Conservation (phyloP, 495 filamentous ascomycete genomes). For the Penicillium bialowiezense region DNA sequence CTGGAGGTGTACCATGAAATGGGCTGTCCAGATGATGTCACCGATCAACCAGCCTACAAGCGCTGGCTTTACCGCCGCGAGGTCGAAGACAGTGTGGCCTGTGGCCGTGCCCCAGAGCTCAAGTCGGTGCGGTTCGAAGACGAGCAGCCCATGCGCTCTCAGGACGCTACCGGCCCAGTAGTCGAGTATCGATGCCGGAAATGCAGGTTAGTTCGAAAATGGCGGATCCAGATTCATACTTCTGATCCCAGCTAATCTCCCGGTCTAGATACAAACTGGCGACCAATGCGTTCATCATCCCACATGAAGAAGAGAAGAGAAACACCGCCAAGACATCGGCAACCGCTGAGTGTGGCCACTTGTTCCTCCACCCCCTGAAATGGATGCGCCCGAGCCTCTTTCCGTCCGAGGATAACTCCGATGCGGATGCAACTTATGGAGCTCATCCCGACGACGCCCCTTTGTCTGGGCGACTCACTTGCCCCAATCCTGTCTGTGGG, state of each 20-base stretch:
- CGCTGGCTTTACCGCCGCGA: slow-evolving; percentile 83
- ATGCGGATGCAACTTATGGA: slow-evolving; percentile 14
- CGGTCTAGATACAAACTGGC: slow-evolving; percentile 56
- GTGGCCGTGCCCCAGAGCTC: slow-evolving; percentile 68
- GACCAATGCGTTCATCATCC: slow-evolving; percentile 58
- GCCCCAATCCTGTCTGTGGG: slow-evolving; percentile 71
- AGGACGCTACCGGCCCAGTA: slow-evolving; percentile 21
- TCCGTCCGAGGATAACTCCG: slow-evolving; percentile 18
- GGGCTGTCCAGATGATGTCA: slow-evolving; percentile 69
- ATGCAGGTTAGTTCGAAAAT: slow-evolving; percentile 48
- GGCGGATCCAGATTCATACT: neutral
- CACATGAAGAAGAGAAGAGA: slow-evolving; percentile 42
- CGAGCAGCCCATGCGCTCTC: slow-evolving; percentile 46
- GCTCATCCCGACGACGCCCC: slow-evolving; percentile 52
- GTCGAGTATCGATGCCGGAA: slow-evolving; percentile 62
- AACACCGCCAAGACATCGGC: slow-evolving; percentile 16
- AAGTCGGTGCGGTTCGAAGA: slow-evolving; percentile 81
- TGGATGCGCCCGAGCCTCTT: slow-evolving; percentile 86
- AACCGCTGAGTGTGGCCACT: slow-evolving; percentile 63
- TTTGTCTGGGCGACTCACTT: slow-evolving; percentile 77
- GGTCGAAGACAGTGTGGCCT: slow-evolving; percentile 67
- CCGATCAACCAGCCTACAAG: slow-evolving; percentile 71
- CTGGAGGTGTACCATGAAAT: slow-evolving; percentile 83
- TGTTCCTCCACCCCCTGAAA: slow-evolving; percentile 84
- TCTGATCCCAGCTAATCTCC: neutral